Conservation (phyloP, 2,329 filamentous ascomycete species). For the Microdochium bolleyi region DNA sequence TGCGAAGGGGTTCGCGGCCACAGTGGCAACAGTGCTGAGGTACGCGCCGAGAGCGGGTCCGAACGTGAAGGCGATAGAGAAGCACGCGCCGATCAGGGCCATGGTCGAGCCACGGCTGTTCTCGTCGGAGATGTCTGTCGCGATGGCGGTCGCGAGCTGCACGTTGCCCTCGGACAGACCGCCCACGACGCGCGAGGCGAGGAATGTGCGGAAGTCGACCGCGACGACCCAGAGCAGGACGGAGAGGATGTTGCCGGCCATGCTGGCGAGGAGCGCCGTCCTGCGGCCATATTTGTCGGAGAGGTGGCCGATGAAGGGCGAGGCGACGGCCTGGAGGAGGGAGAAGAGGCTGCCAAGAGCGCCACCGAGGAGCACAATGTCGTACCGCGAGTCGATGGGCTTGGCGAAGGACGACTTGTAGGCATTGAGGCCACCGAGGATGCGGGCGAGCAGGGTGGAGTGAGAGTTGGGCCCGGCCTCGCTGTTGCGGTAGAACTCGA, state of each 20-base stretch:
- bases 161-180: constrained; percentile 95
- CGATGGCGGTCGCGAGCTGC: constrained; percentile 91
- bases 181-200: constrained; percentile 86
- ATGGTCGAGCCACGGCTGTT: constrained; percentile 81
- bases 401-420: constrained; percentile 92
- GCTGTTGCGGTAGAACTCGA: constrained; percentile 89
- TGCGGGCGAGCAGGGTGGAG: constrained; percentile 59
- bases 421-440: constrained; percentile 77
- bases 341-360: constrained; percentile 89
- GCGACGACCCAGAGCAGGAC: constrained; percentile 92
- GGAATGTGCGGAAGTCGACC: constrained; percentile 89
- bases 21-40: constrained; percentile 66
- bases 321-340: constrained; percentile 84
- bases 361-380: constrained; percentile 90
- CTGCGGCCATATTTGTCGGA: constrained; percentile 85
- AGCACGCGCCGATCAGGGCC: constrained; percentile 93
- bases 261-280: constrained; percentile 80
- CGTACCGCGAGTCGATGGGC: constrained; percentile 92
- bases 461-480: constrained; percentile 48
- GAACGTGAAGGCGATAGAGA: constrained; percentile 95
- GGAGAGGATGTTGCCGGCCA: constrained; percentile 87
- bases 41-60: constrained; percentile 87
- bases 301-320: constrained; percentile 80
- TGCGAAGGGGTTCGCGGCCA: constrained; percentile 87
- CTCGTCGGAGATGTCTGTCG: constrained; percentile 89